Conservation (phyloP, 1,139 yeast genomes). For the Pichia sp. region DNA sequence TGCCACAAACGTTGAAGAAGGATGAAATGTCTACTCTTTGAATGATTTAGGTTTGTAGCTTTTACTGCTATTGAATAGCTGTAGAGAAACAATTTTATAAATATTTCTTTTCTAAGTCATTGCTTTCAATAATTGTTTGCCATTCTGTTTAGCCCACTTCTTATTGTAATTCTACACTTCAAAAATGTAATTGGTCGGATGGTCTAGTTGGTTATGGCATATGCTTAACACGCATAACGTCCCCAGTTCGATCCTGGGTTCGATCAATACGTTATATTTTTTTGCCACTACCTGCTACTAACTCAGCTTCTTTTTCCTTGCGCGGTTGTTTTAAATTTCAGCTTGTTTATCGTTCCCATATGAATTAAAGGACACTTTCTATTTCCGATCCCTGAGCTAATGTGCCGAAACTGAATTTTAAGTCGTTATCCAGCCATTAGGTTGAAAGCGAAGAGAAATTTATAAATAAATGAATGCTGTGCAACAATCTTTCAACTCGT, state of each 20-base stretch:
- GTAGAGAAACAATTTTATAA: too few relatives aligned
- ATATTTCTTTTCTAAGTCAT: too few relatives aligned
- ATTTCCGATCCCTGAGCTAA: too few relatives aligned
- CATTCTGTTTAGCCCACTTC: too few relatives aligned
- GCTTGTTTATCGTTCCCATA: background rate
- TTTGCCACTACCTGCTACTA: background rate
- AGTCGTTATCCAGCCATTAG: background rate
- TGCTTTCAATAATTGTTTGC: too few relatives aligned
- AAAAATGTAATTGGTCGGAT: slow-evolving; percentile 39
- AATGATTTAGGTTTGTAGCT: too few relatives aligned
- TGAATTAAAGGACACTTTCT: background rate
- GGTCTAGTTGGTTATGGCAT: slow-evolving; percentile 99
- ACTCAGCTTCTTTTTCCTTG: background rate
- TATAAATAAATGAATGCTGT: slow-evolving; percentile 10
- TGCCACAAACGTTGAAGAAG: too few relatives aligned
- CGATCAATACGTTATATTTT: slow-evolving; percentile 51
- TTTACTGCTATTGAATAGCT: too few relatives aligned
- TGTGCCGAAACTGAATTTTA: too few relatives aligned
- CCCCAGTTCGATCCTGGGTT: slow-evolving; percentile 99
- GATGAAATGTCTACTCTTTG: too few relatives aligned
- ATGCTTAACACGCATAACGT: slow-evolving; percentile 99
- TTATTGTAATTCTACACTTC: too few relatives aligned
- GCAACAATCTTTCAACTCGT: slow-evolving; percentile 18
- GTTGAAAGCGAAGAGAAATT: background rate
- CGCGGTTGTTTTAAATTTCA: background rate